Percentiles rank a stretch among this genome's conserved stretches.
phyloP scores from a whole-genome alignment of 163 green algal species.

The Chloromonas sp. region DNA sequence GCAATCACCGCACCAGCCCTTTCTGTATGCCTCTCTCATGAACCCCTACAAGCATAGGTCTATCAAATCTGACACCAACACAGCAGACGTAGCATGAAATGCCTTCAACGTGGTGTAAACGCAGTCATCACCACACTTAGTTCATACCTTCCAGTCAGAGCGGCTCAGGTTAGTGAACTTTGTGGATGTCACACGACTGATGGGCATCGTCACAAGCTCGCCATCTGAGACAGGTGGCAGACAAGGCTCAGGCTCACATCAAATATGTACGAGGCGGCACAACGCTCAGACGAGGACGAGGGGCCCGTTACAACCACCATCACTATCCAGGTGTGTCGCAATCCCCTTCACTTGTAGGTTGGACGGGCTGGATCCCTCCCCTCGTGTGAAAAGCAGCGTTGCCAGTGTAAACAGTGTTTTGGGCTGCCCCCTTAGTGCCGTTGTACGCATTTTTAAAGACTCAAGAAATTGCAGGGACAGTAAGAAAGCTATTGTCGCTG shows the following conservation, averaged over 20 bases:
- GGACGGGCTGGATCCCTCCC: no score
- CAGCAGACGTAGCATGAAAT: not conserved
- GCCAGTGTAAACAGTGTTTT: no score
- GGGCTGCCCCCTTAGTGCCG: no score
- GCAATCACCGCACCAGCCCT: not conserved
- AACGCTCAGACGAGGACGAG: not conserved
- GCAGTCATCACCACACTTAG: not conserved
- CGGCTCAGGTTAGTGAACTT: constrained; percentile 24
- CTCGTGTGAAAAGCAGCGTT: no score
- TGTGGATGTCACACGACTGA: not conserved
- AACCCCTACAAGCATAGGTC: no score
- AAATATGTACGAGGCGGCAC: no score
- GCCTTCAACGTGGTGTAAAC: not conserved
- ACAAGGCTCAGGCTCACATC: no score
- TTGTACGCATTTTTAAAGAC: no score
- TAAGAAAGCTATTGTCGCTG: no score
- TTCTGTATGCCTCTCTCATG: no score
- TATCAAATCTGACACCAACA: not conserved
- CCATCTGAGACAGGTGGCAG: not conserved
- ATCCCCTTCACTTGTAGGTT: not conserved
- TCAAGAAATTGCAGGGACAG: no score
- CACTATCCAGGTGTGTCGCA: not conserved
- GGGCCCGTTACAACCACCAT: not conserved
- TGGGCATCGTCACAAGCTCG: constrained; percentile 21
- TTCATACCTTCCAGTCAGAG: constrained; percentile 21